These are phyloP conservation scores for Leishmania braziliensis DNA, from an alignment of 208 protist species.

Conservation along the genomic window DNA sequence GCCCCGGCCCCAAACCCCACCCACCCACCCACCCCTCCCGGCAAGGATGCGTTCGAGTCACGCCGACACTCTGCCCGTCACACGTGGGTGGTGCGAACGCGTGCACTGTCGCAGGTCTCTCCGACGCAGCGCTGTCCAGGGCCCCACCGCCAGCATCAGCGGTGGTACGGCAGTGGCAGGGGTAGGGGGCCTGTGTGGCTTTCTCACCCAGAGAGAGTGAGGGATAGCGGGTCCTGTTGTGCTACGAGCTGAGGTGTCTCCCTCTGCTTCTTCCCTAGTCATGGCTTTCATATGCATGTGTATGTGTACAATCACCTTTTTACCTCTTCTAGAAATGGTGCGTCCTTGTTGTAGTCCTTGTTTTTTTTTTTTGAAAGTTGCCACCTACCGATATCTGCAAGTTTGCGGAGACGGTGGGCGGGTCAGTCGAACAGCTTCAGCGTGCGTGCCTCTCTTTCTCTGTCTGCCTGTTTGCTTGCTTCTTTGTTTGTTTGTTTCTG, in stretches of 20 bases:
- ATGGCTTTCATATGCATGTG: neutral
- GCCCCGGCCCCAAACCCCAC: neutral
- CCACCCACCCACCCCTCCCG: neutral
- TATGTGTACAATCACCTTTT: neutral
- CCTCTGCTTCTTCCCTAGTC: no score
- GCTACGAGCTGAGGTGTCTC: no score
- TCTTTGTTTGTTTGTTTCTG: neutral
- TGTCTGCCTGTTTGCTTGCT: no score
- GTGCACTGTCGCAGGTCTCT: neutral
- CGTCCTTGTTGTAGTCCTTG: neutral
- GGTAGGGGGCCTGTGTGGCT: neutral
- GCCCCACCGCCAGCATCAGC: neutral
- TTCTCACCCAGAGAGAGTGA: neutral
- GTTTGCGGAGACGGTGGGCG: neutral
- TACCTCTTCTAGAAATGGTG: neutral
- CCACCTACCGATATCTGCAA: neutral
- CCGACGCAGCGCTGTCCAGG: neutral
- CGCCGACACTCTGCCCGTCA: no score
- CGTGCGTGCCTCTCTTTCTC: no score
- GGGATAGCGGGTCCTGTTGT: neutral
- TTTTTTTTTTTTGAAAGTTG: neutral
- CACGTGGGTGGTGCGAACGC: no score
- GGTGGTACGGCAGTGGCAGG: neutral
- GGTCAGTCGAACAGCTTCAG: neutral
- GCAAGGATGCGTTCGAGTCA: no score